Evolutionary conservation across 2,329 filamentous ascomycete genomes (phyloP).

Genomic region (Lasiodiplodia hormozganensis): DNA sequence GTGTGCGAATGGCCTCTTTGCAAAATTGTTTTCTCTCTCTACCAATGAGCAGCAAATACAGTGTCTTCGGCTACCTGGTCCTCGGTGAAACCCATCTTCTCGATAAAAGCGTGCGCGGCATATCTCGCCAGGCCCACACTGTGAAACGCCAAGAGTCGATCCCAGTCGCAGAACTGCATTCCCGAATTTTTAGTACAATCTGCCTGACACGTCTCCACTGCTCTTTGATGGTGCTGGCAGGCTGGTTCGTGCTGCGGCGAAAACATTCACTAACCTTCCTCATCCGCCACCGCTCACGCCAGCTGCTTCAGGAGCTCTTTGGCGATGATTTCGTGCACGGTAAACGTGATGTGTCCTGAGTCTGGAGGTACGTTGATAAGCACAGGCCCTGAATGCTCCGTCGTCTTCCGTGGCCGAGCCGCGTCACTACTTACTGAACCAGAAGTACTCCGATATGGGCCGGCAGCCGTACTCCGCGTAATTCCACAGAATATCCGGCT

Average conservation of each 20-base stretch:
- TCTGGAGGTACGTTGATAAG: conserved; percentile 3
- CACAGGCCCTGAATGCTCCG: background rate
- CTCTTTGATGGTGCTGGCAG: background rate
- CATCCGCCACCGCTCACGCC: background rate
- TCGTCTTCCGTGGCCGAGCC: background rate
- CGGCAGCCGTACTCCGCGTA: conserved; percentile 21
- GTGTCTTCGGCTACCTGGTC: background rate
- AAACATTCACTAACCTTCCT: background rate
- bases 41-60: background rate
- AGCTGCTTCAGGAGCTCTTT: conserved; percentile 11
- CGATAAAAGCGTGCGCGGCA: background rate
- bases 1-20: background rate
- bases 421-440: conserved; percentile 21
- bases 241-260: background rate
- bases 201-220: conserved; percentile 7
- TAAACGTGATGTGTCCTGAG: conserved; percentile 27
- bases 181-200: conserved; percentile 6
- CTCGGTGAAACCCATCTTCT: background rate
- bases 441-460: conserved; percentile 26
- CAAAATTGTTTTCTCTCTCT: background rate
- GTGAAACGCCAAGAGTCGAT: conserved; percentile 22
- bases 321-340: conserved; percentile 22
- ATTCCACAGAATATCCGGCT: conserved; percentile 50
- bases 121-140: conserved; percentile 1
- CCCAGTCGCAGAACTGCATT: conserved; percentile 5